Evolutionary conservation across 441 rosid species (phyloP), one percentile per base, ranked within the genome.

Genomic region (Melastoma candidum): DNA sequence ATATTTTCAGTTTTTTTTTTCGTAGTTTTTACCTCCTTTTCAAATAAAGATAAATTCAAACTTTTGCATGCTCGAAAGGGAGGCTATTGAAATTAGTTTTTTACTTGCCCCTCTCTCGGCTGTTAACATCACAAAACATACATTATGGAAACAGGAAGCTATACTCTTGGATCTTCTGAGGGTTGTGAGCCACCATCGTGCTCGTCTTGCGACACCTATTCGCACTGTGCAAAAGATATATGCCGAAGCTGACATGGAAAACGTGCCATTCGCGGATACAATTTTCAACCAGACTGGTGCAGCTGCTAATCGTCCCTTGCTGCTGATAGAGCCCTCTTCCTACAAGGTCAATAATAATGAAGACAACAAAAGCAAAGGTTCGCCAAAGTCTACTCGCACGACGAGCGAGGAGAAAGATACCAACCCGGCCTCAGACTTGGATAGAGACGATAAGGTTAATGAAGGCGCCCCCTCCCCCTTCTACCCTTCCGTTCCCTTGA

Each of bases 201-300:
- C 85, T 12, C 77, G 82, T 25, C 80, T 82, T 12, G 89, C 89
- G 58, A 82, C 85, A 54, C 89, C 90, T 12, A 76, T 83, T 50
- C 80, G 90, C 58, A 79, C 82, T 9, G 79, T 82, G 41, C 89
- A 82, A 69, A 82, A 82, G 53, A 67, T 75, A 51, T 74, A 74
- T 67, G 47, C 71, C 0, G 85, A 79, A 51, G 56, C 75, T 26
- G 89, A 82, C 46, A 60, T 75, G 64, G 89, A 79, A 54, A 78
- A 63, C 26, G 49, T 70, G 57, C 80, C 74, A 48, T 77, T 75
- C 68, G 74, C 90, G 51, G 89, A 82, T 59, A 58, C 66, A 1
- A 29, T 62, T 53, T 75, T 67, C 65, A 66, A 69, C 10, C 73
- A 45, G 44, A 48, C 72, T 29, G 29, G 75, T 68, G 76, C 76